Evolutionary conservation across 495 filamentous ascomycete genomes (phyloP).

Genomic region (Podospora comata): DNA sequence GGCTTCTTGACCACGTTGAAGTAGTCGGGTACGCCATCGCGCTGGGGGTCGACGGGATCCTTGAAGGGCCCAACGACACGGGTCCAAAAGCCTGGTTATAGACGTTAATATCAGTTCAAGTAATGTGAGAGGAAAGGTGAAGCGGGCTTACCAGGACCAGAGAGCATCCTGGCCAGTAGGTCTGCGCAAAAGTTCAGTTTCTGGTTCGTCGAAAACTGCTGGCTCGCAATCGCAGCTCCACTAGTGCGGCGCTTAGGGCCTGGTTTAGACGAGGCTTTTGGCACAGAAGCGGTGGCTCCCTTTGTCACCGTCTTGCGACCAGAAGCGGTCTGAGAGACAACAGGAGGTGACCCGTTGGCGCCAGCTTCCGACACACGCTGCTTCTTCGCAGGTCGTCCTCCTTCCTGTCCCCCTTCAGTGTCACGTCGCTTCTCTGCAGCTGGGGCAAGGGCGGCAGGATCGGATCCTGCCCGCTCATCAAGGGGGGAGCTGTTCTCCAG

Average conservation of each 20-base stretch:
- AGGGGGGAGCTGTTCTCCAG: constrained; percentile 24
- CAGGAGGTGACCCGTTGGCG: constrained; percentile 20
- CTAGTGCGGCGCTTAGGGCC: constrained; percentile 31
- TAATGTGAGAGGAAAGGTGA: neutral
- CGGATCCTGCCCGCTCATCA: neutral
- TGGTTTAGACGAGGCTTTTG: constrained; percentile 27
- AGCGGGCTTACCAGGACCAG: constrained; percentile 46
- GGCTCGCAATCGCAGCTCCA: constrained; percentile 18
- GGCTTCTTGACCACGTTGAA: constrained; percentile 45
- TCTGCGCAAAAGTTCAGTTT: constrained; percentile 53
- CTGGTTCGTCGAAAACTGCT: constrained; percentile 38
- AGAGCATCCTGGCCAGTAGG: constrained; percentile 52
- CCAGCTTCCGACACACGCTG: constrained; percentile 35
- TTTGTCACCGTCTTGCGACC: constrained; percentile 22
- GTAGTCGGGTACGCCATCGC: constrained; percentile 49
- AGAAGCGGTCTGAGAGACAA: constrained; percentile 4
- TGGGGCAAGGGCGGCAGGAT: constrained; percentile 17
- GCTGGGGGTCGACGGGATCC: constrained; percentile 43
- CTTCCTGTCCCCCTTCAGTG: constrained; percentile 20
- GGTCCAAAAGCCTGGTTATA: constrained; percentile 52
- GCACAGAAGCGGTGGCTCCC: constrained; percentile 26
- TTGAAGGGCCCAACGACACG: constrained; percentile 53
- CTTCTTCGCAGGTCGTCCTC: constrained; percentile 36
- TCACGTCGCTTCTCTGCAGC: constrained; percentile 28
- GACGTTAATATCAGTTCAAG: neutral